These are phyloP conservation scores for Dactylis glomerata DNA, from an alignment of 176 grass and related monocot genomes.

Conservation along the genomic window DNA sequence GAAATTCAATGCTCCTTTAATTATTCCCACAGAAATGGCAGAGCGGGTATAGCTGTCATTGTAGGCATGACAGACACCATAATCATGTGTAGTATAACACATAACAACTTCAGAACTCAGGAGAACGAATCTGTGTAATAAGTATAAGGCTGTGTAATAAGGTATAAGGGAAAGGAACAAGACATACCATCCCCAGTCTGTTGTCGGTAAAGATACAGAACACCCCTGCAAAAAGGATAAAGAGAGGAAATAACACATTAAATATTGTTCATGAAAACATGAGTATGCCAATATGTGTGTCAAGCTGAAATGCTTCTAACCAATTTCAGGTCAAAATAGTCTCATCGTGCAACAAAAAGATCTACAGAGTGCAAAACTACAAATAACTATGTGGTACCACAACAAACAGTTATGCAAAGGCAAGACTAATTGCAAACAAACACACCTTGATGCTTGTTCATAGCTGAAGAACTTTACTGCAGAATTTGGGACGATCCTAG, in stretches of 20 bases:
- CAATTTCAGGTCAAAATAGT: slow-evolving; percentile 36
- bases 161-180: background rate
- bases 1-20: background rate
- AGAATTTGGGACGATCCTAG: slow-evolving; percentile 95
- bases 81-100: background rate
- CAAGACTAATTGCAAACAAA: background rate
- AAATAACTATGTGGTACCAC: slow-evolving; percentile 19
- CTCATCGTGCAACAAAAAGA: background rate
- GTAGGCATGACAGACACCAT: background rate
- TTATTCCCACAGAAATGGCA: background rate
- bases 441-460: slow-evolving; percentile 89
- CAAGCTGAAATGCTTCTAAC: slow-evolving; percentile 21
- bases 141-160: too few species aligned
- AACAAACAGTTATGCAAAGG: background rate
- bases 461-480: slow-evolving; percentile 99
- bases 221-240: slow-evolving; percentile 61
- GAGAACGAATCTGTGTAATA: background rate
- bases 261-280: background rate
- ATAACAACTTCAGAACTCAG: background rate
- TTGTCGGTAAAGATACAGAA: slow-evolving; percentile 78
- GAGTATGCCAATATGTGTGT: background rate
- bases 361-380: slow-evolving; percentile 23
- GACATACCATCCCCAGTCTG: slow-evolving; percentile 79
- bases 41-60: background rate
- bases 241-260: background rate